Evolutionary conservation across 2,329 filamentous ascomycete species (phyloP), one percentile per base, ranked within the genome.

Genomic region (Dactylellina drechsleri): DNA sequence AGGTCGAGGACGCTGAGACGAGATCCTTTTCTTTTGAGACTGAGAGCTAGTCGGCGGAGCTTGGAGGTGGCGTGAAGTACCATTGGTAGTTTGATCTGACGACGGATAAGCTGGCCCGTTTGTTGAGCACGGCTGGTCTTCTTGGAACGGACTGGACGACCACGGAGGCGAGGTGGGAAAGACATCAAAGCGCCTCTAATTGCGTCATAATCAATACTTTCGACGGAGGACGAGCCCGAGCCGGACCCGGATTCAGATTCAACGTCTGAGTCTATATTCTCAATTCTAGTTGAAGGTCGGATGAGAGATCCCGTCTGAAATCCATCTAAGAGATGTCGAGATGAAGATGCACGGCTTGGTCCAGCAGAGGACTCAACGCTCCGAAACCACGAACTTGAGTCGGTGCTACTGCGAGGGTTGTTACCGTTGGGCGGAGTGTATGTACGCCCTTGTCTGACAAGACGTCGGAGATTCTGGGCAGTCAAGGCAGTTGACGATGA

Each of bases 371-470:
- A 47, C 13, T 10, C 10, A 5, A 36, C 31, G 31, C 31, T 36
- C 6, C 31, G 2, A 8, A 36, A 47, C 43, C 43, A 47, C 5
- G 43, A 47, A 2, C 43, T 4, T 18, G 47, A 52, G 47, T 18
- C 47, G 47, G n/a, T 52, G 16, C 18, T 52, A 18, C 20, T 13
- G n/a, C 20, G 12, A 5, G 20, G 31, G 8, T 41, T 13, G 13
- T 10, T 40, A 18, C n/a, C 15, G 13, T 1, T 54, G 7, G 47
- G 45, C 3, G 53, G 45, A 4, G 41, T 18, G 40, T 64, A 60
- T n/a, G 50, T 56, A 16, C 49, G 61, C 13, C 68, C 61, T 18
- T 73, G 54, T 43, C 56, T 56, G 40, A 61, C 18, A 8, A 73
- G 28, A 15, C 52, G 54, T 26, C 56, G 61, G 12, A 16, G 6